Percentiles rank a stretch among this genome's conserved stretches.
These are phyloP conservation scores for Trichothecium sympodiale DNA, from an alignment of 2,329 filamentous ascomycete species.

Conservation along the genomic window DNA sequence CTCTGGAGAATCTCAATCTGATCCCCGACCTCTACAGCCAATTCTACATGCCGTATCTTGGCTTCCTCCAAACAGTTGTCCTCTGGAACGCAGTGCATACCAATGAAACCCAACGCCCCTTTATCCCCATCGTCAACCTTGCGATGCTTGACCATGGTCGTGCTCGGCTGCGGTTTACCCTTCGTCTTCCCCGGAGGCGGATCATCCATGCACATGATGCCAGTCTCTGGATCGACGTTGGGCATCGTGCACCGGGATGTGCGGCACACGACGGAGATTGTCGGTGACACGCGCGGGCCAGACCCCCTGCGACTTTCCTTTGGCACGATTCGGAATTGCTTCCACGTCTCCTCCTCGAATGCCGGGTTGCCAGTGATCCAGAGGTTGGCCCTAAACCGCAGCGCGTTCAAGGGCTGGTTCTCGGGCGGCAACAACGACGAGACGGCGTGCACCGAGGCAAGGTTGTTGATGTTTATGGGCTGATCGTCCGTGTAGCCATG, in stretches of 20 bases:
- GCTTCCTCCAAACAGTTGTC: conserved; percentile 8
- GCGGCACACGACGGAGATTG: conserved; percentile 9
- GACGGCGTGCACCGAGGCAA: conserved; percentile 10
- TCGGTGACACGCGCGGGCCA: not conserved
- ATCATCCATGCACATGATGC: conserved; percentile 2
- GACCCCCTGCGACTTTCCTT: not conserved
- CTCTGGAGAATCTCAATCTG: conserved; percentile 16
- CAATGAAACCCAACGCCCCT: conserved; percentile 15
- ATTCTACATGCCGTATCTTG: not conserved
- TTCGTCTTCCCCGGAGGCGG: conserved; percentile 5
- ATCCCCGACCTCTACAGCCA: conserved; percentile 14
- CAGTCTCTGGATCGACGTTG: conserved; percentile 7
- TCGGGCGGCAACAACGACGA: conserved; percentile 7
- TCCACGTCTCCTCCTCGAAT: conserved; percentile 10
- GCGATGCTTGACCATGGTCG: conserved; percentile 11
- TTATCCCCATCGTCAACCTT: conserved; percentile 15
- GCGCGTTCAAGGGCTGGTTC: conserved; percentile 8
- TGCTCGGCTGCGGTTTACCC: conserved; percentile 15
- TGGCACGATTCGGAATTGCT: conserved; percentile 6
- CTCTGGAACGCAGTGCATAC: conserved; percentile 19
- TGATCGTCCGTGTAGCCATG: conserved; percentile 12
- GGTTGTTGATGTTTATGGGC: conserved; percentile 10
- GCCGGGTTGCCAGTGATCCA: conserved; percentile 7
- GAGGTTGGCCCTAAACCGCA: conserved; percentile 11
- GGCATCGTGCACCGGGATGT: conserved; percentile 10